A percentile compares a stretch with the other conserved stretches of the same genome.
phyloP scores from a whole-genome alignment of 768 basidiomycete genomes.

The Pleurotus salmoneostramineus region DNA sequence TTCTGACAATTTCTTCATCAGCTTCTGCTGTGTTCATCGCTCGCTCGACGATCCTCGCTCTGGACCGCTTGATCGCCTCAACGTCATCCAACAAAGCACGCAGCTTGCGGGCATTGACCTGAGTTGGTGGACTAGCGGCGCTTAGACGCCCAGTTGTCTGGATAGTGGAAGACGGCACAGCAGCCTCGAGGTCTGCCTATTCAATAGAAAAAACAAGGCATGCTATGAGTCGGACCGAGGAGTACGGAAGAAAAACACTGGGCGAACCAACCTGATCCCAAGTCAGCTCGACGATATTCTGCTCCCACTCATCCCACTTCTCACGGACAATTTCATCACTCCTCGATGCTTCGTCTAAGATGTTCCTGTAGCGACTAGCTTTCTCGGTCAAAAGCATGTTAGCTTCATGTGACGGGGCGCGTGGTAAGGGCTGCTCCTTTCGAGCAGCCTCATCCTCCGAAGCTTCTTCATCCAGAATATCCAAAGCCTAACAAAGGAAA shows the following conservation, averaged over 20 bases:
- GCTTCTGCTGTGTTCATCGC: slow-evolving; percentile 48
- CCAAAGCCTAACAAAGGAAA: slow-evolving; percentile 60
- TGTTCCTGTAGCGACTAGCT: slow-evolving; percentile 65
- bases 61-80: slow-evolving; percentile 61
- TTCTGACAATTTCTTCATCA: slow-evolving; percentile 71
- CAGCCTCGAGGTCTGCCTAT: slow-evolving; percentile 62
- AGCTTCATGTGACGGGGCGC: slow-evolving; percentile 74
- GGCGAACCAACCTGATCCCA: slow-evolving; percentile 55
- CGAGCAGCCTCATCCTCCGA: slow-evolving; percentile 77
- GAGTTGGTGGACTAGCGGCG: slow-evolving; percentile 43
- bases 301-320: slow-evolving; percentile 91
- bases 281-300: slow-evolving; percentile 63
- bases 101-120: slow-evolving; percentile 63
- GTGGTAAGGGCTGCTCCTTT: slow-evolving; percentile 39
- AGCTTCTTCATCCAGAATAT: slow-evolving; percentile 87
- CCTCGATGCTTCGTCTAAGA: slow-evolving; percentile 65
- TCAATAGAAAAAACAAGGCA: slow-evolving; percentile 5
- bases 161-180: slow-evolving; percentile 64
- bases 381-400: slow-evolving; percentile 72
- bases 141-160: slow-evolving; percentile 25
- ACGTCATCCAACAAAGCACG: slow-evolving; percentile 76
- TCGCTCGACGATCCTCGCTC: slow-evolving; percentile 59
- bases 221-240: neutral
- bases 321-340: slow-evolving; percentile 75
- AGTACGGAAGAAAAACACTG: neutral